Percentiles rank a stretch among this genome's conserved stretches.
Evolutionary conservation across 768 basidiomycete species (phyloP).

Genomic region (Russula sp.): DNA sequence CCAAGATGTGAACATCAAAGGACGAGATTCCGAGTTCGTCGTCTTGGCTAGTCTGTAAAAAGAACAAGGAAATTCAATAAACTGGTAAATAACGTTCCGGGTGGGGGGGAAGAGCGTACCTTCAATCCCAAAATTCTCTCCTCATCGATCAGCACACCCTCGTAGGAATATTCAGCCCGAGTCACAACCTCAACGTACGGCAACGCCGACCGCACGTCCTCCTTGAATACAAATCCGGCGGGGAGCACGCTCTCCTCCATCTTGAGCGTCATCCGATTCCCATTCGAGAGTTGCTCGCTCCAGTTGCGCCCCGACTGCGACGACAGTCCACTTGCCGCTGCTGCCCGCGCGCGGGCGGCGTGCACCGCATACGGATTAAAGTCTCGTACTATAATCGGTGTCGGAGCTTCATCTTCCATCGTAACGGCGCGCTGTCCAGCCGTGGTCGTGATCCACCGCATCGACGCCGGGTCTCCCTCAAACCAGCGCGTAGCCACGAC

Average conservation of each 20-base stretch:
- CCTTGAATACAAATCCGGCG: conserved; percentile 18
- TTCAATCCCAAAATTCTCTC: conserved; percentile 27
- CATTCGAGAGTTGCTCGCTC: conserved; percentile 4
- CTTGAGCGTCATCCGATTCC: conserved; percentile 3
- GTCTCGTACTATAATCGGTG: conserved; percentile 23
- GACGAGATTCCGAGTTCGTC: conserved; percentile 14
- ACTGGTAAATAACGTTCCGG: no score
- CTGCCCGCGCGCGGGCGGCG: conserved; percentile 4
- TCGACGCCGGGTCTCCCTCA: conserved; percentile 21
- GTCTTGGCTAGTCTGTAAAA: conserved; percentile 5
- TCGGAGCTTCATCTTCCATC: not conserved
- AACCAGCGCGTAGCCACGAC: conserved; percentile 24
- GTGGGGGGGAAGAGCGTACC: conserved; percentile 9
- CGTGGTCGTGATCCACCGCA: conserved; percentile 30
- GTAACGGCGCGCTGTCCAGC: conserved; percentile 27
- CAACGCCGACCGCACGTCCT: conserved; percentile 21
- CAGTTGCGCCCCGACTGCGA: not conserved
- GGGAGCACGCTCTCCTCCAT: not conserved
- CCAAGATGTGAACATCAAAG: conserved; percentile 18
- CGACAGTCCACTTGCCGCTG: not conserved
- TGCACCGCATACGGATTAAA: conserved; percentile 22
- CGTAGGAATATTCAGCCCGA: conserved; percentile 16
- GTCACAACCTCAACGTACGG: conserved; percentile 25
- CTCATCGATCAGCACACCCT: conserved; percentile 28
- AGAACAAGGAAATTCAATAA: not conserved